These are phyloP conservation scores for Nakazawaea ishiwadae DNA, from an alignment of 805 yeast genomes.

Conservation along the genomic window DNA sequence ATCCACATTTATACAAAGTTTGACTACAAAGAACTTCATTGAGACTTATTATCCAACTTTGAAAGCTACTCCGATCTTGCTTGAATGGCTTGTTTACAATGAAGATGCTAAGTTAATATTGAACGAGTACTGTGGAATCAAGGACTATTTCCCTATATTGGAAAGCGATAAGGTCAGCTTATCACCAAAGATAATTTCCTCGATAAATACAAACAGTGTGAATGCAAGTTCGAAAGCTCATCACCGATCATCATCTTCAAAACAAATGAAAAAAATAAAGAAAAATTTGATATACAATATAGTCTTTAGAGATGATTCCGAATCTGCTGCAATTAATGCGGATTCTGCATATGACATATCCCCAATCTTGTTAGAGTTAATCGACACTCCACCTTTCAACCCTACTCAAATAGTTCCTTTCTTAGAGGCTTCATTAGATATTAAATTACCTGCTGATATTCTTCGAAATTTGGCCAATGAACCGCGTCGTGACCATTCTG, in stretches of 20 bases:
- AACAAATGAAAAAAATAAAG: conserved; percentile 4
- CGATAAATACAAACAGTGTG: conserved; percentile 15
- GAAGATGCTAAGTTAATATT: conserved; percentile 35
- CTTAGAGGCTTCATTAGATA: conserved; percentile 64
- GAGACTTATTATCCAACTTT: conserved; percentile 77
- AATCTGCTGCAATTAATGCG: neutral
- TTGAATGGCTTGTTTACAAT: conserved; percentile 45
- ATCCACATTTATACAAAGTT: conserved; percentile 48
- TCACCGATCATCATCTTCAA: conserved; percentile 11
- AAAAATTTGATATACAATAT: conserved; percentile 5
- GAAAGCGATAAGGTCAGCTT: conserved; percentile 17
- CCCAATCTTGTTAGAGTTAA: conserved; percentile 62
- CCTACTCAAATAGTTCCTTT: conserved; percentile 69
- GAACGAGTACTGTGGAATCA: conserved; percentile 41
- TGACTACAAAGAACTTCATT: conserved; percentile 43
- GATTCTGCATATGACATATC: conserved; percentile 26
- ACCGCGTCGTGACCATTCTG: conserved; percentile 56
- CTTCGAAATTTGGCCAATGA: conserved; percentile 59
- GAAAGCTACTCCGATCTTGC: conserved; percentile 52
- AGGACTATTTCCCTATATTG: conserved; percentile 31
- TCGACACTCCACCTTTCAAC: conserved; percentile 72
- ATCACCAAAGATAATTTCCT: conserved; percentile 20
- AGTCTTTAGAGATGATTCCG: conserved; percentile 3
- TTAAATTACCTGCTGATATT: conserved; percentile 54
- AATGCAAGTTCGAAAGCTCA: conserved; percentile 20